A percentile compares a stretch with the other conserved stretches of the same genome.
Evolutionary conservation across 139 green algal species (phyloP).

Genomic region (Haematococcus sp.): DNA sequence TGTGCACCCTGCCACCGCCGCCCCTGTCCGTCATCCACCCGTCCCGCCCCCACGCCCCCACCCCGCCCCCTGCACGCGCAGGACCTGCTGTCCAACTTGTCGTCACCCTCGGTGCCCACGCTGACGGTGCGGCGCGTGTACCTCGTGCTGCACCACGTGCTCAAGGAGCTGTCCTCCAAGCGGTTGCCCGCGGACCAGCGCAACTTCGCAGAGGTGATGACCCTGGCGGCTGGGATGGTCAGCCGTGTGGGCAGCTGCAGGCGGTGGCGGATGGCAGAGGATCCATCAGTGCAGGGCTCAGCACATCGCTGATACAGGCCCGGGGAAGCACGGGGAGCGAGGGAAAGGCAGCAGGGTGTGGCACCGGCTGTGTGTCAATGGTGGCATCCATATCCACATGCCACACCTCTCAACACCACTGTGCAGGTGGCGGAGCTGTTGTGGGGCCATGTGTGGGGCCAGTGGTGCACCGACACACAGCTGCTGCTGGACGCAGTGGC

Average conservation of each 20-base stretch:
- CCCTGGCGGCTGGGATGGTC: not conserved
- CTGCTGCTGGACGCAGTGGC: conserved; percentile 50
- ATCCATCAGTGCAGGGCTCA: too few relatives aligned
- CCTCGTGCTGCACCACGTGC: conserved; percentile 86
- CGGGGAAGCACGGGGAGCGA: too few relatives aligned
- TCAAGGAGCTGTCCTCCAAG: conserved; percentile 96
- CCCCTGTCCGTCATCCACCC: too few relatives aligned
- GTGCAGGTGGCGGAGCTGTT: conserved; percentile 37
- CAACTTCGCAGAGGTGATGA: conserved; percentile 74
- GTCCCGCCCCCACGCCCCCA: not conserved
- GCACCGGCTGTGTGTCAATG: too few relatives aligned
- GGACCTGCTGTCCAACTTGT: not conserved
- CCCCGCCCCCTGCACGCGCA: not conserved
- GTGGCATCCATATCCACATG: too few relatives aligned
- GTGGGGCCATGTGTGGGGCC: conserved; percentile 69
- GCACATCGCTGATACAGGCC: too few relatives aligned
- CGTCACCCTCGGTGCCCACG: not conserved
- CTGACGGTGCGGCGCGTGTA: conserved; percentile 60
- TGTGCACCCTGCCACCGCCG: too few relatives aligned
- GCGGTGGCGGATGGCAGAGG: too few relatives aligned
- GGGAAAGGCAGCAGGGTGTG: too few relatives aligned
- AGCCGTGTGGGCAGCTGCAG: too few relatives aligned
- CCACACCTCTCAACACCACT: too few relatives aligned
- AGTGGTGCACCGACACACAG: conserved; percentile 70
- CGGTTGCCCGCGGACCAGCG: conserved; percentile 79